A percentile compares a stretch with the other conserved stretches of the same genome.
Conservation (phyloP, 1,139 yeast species). For the Suhomyces taliae region DNA sequence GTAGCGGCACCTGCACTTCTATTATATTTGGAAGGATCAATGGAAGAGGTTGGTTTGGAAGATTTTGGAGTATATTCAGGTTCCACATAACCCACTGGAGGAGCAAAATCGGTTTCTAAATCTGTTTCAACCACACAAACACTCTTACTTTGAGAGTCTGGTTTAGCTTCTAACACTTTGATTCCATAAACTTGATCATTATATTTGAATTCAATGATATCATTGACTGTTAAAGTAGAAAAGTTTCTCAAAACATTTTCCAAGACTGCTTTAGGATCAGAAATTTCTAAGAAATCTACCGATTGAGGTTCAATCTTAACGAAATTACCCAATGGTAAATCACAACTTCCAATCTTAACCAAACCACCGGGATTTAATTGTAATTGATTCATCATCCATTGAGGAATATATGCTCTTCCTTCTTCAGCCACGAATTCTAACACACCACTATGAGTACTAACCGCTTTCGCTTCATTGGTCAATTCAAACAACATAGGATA, state of each 20-base stretch:
- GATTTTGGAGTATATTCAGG: constrained; percentile 58
- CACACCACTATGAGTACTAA: constrained; percentile 85
- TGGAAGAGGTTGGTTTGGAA: constrained; percentile 24
- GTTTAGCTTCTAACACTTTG: constrained; percentile 84
- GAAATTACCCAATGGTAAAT: constrained; percentile 80
- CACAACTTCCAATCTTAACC: constrained; percentile 71
- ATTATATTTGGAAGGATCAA: constrained; percentile 37
- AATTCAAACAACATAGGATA: constrained; percentile 95
- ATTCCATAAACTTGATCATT: constrained; percentile 79
- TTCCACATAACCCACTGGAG: constrained; percentile 97
- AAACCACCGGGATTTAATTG: constrained; percentile 75
- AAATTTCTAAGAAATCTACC: constrained; percentile 85
- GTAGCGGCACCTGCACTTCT: constrained; percentile 60
- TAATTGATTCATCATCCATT: constrained; percentile 93
- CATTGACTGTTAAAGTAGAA: constrained; percentile 82
- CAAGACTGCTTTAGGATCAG: constrained; percentile 94
- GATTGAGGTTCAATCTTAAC: constrained; percentile 96
- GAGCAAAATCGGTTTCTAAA: constrained; percentile 95
- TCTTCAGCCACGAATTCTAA: constrained; percentile 96
- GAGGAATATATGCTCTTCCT: constrained; percentile 91
- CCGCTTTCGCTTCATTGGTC: constrained; percentile 59
- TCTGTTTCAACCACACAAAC: constrained; percentile 97
- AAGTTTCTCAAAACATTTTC: constrained; percentile 90
- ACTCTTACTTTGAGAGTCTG: constrained; percentile 62
- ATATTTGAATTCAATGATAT: constrained; percentile 84